A percentile compares a stretch with the other conserved stretches of the same genome.
These are phyloP conservation scores for Paxillus ammoniavirescens DNA, from an alignment of 768 basidiomycete genomes.

Conservation along the genomic window DNA sequence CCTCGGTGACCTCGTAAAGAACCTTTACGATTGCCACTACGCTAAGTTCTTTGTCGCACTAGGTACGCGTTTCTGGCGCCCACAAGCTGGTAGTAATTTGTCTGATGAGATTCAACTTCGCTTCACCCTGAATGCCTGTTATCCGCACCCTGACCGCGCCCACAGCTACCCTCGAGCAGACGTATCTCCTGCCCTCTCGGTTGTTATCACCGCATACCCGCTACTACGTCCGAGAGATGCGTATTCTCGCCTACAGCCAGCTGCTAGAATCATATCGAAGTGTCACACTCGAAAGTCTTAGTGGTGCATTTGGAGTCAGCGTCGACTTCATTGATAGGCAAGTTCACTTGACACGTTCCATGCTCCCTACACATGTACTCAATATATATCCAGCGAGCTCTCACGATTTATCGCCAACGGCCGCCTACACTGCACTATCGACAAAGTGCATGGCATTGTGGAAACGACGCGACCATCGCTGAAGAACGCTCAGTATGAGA, in stretches of 20 bases:
- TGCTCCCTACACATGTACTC: not conserved
- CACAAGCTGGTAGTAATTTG: not conserved
- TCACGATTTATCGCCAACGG: slow-evolving; percentile 89
- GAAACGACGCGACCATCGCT: slow-evolving; percentile 79
- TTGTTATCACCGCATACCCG: slow-evolving; percentile 83
- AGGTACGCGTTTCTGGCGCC: slow-evolving; percentile 42
- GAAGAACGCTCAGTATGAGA: slow-evolving; percentile 88
- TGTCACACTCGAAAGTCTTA: slow-evolving; percentile 84
- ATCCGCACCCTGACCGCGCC: not conserved
- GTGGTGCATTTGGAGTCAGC: slow-evolving; percentile 85
- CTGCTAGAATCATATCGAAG: slow-evolving; percentile 89
- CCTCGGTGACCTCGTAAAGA: slow-evolving; percentile 81
- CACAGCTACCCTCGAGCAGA: slow-evolving; percentile 84
- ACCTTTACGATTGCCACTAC: slow-evolving; percentile 91
- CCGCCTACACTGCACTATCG: slow-evolving; percentile 83
- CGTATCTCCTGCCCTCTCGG: slow-evolving; percentile 83
- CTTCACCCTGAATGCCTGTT: not conserved
- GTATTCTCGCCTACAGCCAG: slow-evolving; percentile 90
- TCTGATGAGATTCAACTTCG: slow-evolving; percentile 6
- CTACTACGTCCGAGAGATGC: slow-evolving; percentile 93
- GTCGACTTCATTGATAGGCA: slow-evolving; percentile 85
- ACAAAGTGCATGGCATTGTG: slow-evolving; percentile 92
- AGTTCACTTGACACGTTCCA: slow-evolving; percentile 30
- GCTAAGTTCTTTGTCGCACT: slow-evolving; percentile 91
- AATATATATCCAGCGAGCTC: slow-evolving; percentile 63